These are phyloP conservation scores for Epichloe gansuensis DNA, from an alignment of 2,329 filamentous ascomycete species.

Conservation along the genomic window DNA sequence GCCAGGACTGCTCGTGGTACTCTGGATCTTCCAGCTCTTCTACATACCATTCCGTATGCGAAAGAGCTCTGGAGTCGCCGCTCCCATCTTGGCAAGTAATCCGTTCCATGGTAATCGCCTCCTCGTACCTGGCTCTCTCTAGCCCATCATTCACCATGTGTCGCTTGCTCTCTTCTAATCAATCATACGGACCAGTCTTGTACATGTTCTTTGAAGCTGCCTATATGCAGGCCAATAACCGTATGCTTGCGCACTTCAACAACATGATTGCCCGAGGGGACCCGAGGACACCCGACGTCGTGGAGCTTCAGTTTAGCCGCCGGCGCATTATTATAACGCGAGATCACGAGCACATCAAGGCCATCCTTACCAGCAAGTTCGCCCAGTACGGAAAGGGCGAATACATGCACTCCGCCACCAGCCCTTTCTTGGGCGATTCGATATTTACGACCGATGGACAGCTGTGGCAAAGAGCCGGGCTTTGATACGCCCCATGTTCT, in stretches of 20 bases:
- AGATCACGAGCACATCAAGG: constrained; percentile 84
- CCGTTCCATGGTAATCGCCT: constrained; percentile 4
- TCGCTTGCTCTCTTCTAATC: too few species aligned
- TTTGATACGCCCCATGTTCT: constrained; percentile 75
- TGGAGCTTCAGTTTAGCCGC: constrained; percentile 43
- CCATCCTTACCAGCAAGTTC: constrained; percentile 76
- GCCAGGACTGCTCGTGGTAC: constrained; percentile 2
- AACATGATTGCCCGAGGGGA: not conserved
- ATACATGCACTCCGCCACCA: constrained; percentile 63
- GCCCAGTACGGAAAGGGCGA: constrained; percentile 70
- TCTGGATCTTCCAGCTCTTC: constrained; percentile 5
- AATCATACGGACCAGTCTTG: too few species aligned
- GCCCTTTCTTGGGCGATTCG: constrained; percentile 58
- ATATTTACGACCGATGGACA: constrained; percentile 73
- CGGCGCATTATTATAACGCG: constrained; percentile 58
- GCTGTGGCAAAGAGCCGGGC: constrained; percentile 66
- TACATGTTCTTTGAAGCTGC: constrained; percentile 5
- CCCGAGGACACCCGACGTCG: constrained; percentile 7
- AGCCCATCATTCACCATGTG: too few species aligned
- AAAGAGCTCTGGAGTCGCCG: constrained; percentile 6
- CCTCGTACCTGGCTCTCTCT: not conserved
- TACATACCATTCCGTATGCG: constrained; percentile 5
- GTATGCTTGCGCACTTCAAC: not conserved
- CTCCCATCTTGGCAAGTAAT: constrained; percentile 5
- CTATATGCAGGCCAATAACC: constrained; percentile 4